These are phyloP conservation scores for Populus tomentosa DNA, from an alignment of 441 rosid species.

Conservation along the genomic window DNA sequence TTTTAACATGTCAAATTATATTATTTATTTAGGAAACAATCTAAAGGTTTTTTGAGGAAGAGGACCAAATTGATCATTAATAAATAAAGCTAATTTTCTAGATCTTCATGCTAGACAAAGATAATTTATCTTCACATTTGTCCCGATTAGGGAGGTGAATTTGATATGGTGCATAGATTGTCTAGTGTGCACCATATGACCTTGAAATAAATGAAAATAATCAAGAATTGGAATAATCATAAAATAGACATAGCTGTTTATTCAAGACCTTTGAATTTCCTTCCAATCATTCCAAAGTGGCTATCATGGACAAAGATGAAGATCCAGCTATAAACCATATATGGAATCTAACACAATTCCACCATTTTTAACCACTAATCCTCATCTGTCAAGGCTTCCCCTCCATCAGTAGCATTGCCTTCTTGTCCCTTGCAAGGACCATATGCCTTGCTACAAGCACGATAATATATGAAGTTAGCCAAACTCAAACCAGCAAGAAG, in stretches of 20 bases:
- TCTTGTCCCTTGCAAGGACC: conserved; percentile 28
- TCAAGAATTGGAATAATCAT: not conserved
- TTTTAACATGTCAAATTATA: no score
- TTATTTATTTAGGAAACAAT: no score
- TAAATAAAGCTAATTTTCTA: no score
- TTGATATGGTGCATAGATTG: no score
- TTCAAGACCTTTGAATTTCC: not conserved
- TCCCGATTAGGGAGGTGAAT: no score
- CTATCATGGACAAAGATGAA: not conserved
- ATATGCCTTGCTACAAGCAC: conserved; percentile 35
- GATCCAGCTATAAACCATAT: not conserved
- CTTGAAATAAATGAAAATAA: not conserved
- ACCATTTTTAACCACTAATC: not conserved
- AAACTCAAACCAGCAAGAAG: conserved; percentile 28
- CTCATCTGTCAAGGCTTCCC: not conserved
- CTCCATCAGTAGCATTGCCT: not conserved
- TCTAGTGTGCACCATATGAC: no score
- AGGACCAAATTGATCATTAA: no score
- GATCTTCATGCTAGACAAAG: no score
- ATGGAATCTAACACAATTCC: not conserved
- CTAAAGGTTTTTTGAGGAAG: no score
- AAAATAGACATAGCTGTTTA: not conserved
- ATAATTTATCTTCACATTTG: no score
- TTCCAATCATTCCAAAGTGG: not conserved
- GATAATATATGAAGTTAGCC: conserved; percentile 32